Conservation (phyloP, 768 basidiomycete genomes). For the Lentinula lateritia region DNA sequence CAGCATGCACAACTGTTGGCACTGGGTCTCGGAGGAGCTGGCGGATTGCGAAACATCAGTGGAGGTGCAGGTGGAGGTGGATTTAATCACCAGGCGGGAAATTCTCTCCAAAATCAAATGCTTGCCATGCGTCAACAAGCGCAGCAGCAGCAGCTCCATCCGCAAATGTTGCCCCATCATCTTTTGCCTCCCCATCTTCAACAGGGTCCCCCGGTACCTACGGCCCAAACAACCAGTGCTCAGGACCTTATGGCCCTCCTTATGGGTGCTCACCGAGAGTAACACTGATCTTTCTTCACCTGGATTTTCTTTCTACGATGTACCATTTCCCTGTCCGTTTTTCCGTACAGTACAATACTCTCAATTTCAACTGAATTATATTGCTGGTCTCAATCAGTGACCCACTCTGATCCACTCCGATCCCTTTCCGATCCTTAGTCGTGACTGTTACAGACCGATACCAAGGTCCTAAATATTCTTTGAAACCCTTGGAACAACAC, state of each 20-base stretch:
- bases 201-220: constrained; percentile 43
- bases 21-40: constrained; percentile 39
- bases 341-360: background rate
- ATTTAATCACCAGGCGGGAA: constrained; percentile 43
- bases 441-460: too few species aligned
- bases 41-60: constrained; percentile 36
- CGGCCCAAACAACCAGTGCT: constrained; percentile 42
- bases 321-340: background rate
- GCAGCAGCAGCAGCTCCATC: constrained; percentile 38
- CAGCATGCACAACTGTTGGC: constrained; percentile 45
- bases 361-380: background rate
- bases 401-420: too few species aligned
- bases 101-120: constrained; percentile 33
- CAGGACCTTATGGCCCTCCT: constrained; percentile 82
- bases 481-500: too few species aligned
- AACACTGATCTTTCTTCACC: constrained; percentile 16
- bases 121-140: constrained; percentile 42
- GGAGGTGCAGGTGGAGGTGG: constrained; percentile 35
- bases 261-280: constrained; percentile 70
- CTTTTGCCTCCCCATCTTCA: constrained; percentile 56
- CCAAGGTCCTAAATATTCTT: too few species aligned
- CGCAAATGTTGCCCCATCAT: constrained; percentile 56
- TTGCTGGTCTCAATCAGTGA: background rate
- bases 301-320: background rate
- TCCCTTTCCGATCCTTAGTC: too few species aligned